phyloP scores from a whole-genome alignment of 441 rosid genomes.

The Kokia cookei region DNA sequence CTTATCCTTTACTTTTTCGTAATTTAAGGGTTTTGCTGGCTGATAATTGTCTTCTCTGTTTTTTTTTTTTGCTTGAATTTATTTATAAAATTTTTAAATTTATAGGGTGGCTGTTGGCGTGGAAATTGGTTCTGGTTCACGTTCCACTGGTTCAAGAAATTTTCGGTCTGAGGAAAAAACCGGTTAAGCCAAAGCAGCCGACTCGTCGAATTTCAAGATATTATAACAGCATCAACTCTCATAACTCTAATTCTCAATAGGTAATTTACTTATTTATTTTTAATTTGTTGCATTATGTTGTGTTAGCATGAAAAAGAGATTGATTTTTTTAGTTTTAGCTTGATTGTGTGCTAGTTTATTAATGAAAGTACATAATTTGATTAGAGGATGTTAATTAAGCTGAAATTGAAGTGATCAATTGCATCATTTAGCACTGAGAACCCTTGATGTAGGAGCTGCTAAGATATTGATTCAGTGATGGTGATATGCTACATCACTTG shows the following conservation, averaged over 20 bases:
- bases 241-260: conserved; percentile 17
- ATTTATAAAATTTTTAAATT: not conserved
- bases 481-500: not conserved
- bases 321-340: not conserved
- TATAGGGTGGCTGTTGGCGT: conserved; percentile 79
- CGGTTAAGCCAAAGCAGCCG: conserved; percentile 37
- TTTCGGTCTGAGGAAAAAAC: conserved; percentile 58
- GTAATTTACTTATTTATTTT: conserved; percentile 9
- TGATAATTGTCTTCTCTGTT: not conserved
- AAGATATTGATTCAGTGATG: not conserved
- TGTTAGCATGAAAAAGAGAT: not conserved
- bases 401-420: not conserved
- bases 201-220: conserved; percentile 42
- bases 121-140: conserved; percentile 79
- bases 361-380: not conserved
- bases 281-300: not conserved
- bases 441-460: not conserved
- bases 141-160: conserved; percentile 83
- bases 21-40: not conserved
- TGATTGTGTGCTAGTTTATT: not conserved
- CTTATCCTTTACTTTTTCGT: not conserved
- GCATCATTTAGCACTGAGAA: not conserved
- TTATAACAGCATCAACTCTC: conserved; percentile 35
- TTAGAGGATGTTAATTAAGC: not conserved
- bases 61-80: not conserved